Evolutionary conservation across 2,329 filamentous ascomycete genomes (phyloP).

Genomic region (Fusarium sp.): DNA sequence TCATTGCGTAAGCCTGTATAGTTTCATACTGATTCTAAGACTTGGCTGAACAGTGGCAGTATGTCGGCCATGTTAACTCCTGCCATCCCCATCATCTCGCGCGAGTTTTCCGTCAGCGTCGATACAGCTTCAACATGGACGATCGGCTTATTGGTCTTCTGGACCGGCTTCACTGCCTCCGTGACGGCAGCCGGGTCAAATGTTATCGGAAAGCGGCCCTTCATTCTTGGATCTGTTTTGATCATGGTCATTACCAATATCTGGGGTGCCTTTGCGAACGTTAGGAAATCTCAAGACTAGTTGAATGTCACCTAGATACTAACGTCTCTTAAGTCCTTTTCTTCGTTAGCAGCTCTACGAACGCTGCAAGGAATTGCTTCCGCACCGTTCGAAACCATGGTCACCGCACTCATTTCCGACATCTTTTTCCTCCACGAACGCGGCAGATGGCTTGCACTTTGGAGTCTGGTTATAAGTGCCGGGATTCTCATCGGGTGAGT

Average conservation of each 20-base stretch:
- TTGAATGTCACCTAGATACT: not conserved
- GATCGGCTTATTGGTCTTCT: constrained; percentile 9
- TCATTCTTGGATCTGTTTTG: constrained; percentile 7
- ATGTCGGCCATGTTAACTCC: constrained; percentile 9
- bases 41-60: not conserved
- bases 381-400: constrained; percentile 7
- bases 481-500: constrained; percentile 1
- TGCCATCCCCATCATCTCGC: constrained; percentile 3
- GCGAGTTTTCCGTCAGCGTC: constrained; percentile 6
- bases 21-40: not conserved
- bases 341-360: constrained; percentile 7
- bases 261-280: constrained; percentile 7
- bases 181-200: constrained; percentile 9
- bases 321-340: not conserved
- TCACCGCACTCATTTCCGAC: constrained; percentile 1
- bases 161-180: constrained; percentile 12
- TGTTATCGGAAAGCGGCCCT: constrained; percentile 6
- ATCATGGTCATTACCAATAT: constrained; percentile 13
- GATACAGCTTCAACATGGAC: constrained; percentile 12
- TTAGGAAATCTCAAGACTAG: not conserved
- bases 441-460: constrained; percentile 4
- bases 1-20: not conserved
- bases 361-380: constrained; percentile 7
- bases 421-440: constrained; percentile 10
- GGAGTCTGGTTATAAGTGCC: constrained; percentile 7